These are phyloP conservation scores for Dendrobium chrysotoxum DNA, from an alignment of 106 monocot species.

Conservation along the genomic window DNA sequence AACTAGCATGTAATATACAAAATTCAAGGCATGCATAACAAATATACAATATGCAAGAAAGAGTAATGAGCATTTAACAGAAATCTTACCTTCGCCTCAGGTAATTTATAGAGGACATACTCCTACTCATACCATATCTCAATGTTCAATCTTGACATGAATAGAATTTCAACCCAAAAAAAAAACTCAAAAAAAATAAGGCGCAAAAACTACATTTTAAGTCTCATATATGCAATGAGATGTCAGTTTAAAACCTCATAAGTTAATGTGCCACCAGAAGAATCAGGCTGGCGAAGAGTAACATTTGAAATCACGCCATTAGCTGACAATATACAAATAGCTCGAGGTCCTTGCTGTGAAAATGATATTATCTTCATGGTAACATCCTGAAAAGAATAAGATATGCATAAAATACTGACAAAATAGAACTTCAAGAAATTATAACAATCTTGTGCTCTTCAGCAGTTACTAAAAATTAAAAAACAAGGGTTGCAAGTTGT, in stretches of 20 bases:
- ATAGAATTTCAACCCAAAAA: not conserved
- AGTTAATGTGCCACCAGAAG: slow-evolving; percentile 72
- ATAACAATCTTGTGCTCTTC: not conserved
- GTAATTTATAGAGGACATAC: too few species aligned
- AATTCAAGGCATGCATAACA: not conserved
- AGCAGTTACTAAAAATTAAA: not conserved
- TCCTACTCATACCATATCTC: not conserved
- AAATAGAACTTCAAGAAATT: not conserved
- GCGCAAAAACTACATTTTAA: not conserved
- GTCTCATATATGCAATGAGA: not conserved
- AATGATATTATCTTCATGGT: slow-evolving; percentile 77
- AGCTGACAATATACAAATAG: slow-evolving; percentile 64
- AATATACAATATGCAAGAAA: too few species aligned
- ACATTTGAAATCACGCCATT: slow-evolving; percentile 76
- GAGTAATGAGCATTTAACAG: too few species aligned
- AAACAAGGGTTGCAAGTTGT: not conserved
- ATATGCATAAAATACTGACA: not conserved
- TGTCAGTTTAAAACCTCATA: slow-evolving; percentile 48
- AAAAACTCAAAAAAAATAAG: not conserved
- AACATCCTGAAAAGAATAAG: slow-evolving; percentile 42
- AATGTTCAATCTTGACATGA: not conserved
- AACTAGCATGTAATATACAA: not conserved
- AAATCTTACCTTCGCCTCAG: too few species aligned
- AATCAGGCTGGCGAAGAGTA: slow-evolving; percentile 71
- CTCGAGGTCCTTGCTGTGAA: slow-evolving; percentile 47